Conservation (phyloP, 768 basidiomycete genomes). For the Tulasnella sp. region DNA sequence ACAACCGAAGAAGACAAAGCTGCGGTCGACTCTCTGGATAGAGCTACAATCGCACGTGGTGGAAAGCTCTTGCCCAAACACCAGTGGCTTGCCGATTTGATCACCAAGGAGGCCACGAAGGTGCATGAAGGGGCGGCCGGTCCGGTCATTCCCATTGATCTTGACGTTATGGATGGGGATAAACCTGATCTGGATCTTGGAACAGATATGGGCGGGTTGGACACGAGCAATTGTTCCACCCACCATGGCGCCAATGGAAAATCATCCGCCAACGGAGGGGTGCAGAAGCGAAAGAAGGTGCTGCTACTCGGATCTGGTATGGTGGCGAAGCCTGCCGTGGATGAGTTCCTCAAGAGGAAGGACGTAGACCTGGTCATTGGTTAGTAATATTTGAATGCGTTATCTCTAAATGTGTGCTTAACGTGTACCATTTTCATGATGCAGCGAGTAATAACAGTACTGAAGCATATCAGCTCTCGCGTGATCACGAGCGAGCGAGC, state of each 20-base stretch:
- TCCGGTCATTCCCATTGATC: background rate
- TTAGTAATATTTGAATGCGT: conserved; percentile 32
- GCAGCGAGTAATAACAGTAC: conserved; percentile 60
- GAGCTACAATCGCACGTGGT: conserved; percentile 56
- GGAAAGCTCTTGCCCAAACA: conserved; percentile 48
- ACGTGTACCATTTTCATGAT: background rate
- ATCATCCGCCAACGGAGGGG: background rate
- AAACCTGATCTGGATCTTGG: conserved; percentile 6
- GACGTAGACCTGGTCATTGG: conserved; percentile 71
- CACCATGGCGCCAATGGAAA: background rate
- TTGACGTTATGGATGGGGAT: background rate
- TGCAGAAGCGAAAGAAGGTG: conserved; percentile 40
- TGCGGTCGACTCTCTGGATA: conserved; percentile 38
- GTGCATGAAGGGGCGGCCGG: background rate
- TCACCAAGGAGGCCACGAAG: conserved; percentile 28
- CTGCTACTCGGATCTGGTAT: conserved; percentile 89
- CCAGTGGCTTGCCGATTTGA: conserved; percentile 45
- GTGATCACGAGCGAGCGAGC: conserved; percentile 34
- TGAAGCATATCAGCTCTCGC: conserved; percentile 42
- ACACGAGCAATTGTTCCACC: background rate
- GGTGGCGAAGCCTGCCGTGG: conserved; percentile 83
- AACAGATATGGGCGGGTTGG: conserved; percentile 5
- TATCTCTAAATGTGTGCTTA: background rate
- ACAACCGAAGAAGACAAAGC: conserved; percentile 24
- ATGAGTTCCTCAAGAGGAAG: conserved; percentile 49